Conservation (phyloP, 495 filamentous ascomycete genomes). For the Penicillium canescens region DNA sequence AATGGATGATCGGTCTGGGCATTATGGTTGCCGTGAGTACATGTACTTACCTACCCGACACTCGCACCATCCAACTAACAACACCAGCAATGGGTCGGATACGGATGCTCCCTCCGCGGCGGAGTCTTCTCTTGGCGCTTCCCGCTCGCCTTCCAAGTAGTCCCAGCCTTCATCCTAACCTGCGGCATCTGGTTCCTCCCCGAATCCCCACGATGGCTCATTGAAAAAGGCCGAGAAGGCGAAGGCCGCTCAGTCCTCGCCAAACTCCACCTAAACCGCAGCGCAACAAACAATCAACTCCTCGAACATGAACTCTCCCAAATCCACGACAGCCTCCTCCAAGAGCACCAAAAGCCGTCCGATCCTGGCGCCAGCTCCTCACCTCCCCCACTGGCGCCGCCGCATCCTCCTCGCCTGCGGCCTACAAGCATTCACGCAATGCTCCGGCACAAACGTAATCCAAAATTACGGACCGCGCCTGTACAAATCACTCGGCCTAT, state of each 20-base stretch:
- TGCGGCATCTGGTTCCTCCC: slow-evolving; percentile 51
- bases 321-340: slow-evolving; percentile 44
- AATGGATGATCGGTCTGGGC: slow-evolving; percentile 50
- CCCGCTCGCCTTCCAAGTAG: slow-evolving; percentile 54
- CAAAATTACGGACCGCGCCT: slow-evolving; percentile 52
- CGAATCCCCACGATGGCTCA: slow-evolving; percentile 60
- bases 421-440: slow-evolving; percentile 54
- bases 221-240: slow-evolving; percentile 47
- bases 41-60: slow-evolving; percentile 21
- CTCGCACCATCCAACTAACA: not conserved
- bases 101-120: slow-evolving; percentile 50
- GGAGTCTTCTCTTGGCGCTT: slow-evolving; percentile 55
- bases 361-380: slow-evolving; percentile 46
- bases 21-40: slow-evolving; percentile 45
- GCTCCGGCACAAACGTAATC: slow-evolving; percentile 54
- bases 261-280: slow-evolving; percentile 37
- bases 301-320: slow-evolving; percentile 46
- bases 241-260: slow-evolving; percentile 44
- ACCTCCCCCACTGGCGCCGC: slow-evolving; percentile 41
- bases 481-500: slow-evolving; percentile 49
- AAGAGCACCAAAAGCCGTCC: slow-evolving; percentile 35
- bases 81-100: slow-evolving; percentile 48
- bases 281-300: slow-evolving; percentile 44
- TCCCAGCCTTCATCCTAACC: slow-evolving; percentile 50
- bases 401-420: slow-evolving; percentile 53